These are phyloP conservation scores for Zalaria obscura DNA, from an alignment of 2,329 filamentous ascomycete species.

Conservation along the genomic window DNA sequence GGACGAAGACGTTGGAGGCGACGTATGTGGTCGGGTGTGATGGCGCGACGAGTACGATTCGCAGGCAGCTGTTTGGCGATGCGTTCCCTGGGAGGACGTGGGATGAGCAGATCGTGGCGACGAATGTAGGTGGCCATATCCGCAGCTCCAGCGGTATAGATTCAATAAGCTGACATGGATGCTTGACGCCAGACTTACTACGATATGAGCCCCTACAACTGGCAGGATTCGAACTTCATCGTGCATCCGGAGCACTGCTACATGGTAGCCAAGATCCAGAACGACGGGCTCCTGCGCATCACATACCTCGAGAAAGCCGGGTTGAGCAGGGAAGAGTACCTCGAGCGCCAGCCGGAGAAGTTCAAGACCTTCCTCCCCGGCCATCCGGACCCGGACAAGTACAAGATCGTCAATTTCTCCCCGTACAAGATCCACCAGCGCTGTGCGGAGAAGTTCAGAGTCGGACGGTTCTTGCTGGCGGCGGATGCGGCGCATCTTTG, in stretches of 20 bases:
- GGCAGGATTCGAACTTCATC: constrained; percentile 4
- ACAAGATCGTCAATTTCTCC: constrained; percentile 19
- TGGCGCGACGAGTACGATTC: constrained; percentile 8
- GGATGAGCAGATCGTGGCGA: constrained; percentile 22
- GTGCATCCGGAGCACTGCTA: constrained; percentile 15
- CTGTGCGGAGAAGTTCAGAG: constrained; percentile 16
- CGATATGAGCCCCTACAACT: constrained; percentile 2
- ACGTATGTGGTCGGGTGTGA: constrained; percentile 9
- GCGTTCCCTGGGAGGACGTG: constrained; percentile 10
- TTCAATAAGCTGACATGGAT: no score
- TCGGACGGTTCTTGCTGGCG: constrained; percentile 17
- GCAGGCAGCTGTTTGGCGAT: constrained; percentile 8
- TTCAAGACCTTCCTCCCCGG: constrained; percentile 11
- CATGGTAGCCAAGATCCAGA: constrained; percentile 11
- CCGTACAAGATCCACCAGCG: constrained; percentile 27
- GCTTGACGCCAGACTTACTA: constrained; percentile 1
- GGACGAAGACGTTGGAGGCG: constrained; percentile 6
- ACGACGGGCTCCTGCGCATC: constrained; percentile 24
- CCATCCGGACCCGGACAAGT: constrained; percentile 11
- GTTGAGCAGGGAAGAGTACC: constrained; percentile 10
- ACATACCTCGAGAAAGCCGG: constrained; percentile 22
- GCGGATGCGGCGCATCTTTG: constrained; percentile 24
- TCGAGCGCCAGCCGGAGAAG: constrained; percentile 9
- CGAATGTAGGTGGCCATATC: constrained; percentile 12
- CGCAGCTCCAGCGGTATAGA: no score